A percentile compares a stretch with the other conserved stretches of the same genome.
Conservation (phyloP, 2,329 filamentous ascomycete species). For the Verticillium klebahnii region DNA sequence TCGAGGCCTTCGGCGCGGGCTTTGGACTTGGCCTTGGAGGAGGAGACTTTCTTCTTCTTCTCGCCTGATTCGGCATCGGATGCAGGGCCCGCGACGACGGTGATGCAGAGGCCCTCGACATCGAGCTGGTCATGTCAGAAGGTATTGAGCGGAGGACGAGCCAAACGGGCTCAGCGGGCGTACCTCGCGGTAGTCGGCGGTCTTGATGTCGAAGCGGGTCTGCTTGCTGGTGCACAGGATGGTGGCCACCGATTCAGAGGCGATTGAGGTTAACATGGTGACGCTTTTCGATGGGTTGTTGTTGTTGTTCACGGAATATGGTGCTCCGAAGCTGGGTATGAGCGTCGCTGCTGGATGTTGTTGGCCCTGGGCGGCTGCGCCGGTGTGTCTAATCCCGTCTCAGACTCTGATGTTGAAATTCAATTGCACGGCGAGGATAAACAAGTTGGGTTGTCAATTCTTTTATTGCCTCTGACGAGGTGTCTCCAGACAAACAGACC, state of each 20-base stretch:
- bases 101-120: slow-evolving; percentile 68
- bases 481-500: not conserved
- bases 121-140: slow-evolving; percentile 45
- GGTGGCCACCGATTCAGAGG: slow-evolving; percentile 43
- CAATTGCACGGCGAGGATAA: not conserved
- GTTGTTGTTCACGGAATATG: not conserved
- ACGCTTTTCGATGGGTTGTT: not conserved
- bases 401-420: not conserved
- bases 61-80: slow-evolving; percentile 11
- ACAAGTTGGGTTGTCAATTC: not conserved
- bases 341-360: no score
- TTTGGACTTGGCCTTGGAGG: slow-evolving; percentile 47
- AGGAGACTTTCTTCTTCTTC: slow-evolving; percentile 19
- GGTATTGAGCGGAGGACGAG: no score
- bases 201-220: slow-evolving; percentile 59
- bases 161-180: not conserved
- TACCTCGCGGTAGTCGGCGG: slow-evolving; percentile 53
- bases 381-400: not conserved
- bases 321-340: no score
- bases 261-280: slow-evolving; percentile 39
- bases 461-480: not conserved
- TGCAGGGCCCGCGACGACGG: slow-evolving; percentile 43
- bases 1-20: slow-evolving; percentile 50
- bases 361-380: no score
- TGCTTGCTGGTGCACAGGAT: slow-evolving; percentile 63